Conservation (phyloP, 352 stramenopile genomes). For the Globisporangium cylindrosporum region DNA sequence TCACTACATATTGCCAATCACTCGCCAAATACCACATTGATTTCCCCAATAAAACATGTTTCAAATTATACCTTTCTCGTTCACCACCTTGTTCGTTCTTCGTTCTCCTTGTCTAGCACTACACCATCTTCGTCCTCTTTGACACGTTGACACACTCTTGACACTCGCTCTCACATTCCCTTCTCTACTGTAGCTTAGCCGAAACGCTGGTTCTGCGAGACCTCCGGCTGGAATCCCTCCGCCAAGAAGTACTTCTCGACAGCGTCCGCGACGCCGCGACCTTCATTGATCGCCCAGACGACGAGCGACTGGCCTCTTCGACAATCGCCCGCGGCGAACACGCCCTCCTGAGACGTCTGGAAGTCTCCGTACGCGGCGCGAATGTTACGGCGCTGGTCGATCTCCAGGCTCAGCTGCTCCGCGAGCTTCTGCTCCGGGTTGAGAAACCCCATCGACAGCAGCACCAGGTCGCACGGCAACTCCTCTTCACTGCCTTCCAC, state of each 20-base stretch:
- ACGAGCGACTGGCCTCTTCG: constrained; percentile 96
- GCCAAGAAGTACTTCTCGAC: constrained; percentile 84
- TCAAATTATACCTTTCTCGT: constrained; percentile 10
- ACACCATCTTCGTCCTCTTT: constrained; percentile 4
- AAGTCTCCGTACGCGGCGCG: constrained; percentile 92
- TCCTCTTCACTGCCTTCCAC: constrained; percentile 90
- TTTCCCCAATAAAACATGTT: constrained; percentile 12
- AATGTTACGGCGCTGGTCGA: constrained; percentile 95
- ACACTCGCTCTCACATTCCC: not conserved
- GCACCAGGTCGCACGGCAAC: constrained; percentile 92
- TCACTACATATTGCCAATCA: not conserved
- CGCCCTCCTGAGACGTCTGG: constrained; percentile 92
- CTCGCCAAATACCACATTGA: not conserved
- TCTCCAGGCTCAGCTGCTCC: constrained; percentile 86
- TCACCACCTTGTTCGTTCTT: not conserved
- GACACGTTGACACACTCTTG: constrained; percentile 3
- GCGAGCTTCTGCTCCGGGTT: constrained; percentile 92
- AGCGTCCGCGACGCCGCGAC: constrained; percentile 89
- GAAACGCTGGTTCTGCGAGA: constrained; percentile 79
- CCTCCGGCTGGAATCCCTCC: constrained; percentile 73
- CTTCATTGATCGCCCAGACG: constrained; percentile 98
- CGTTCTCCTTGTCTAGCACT: constrained; percentile 8
- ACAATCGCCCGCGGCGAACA: constrained; percentile 98
- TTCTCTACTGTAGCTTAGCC: constrained; percentile 29
- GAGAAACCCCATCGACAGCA: constrained; percentile 98